A percentile compares a stretch with the other conserved stretches of the same genome.
Evolutionary conservation across 2,329 filamentous ascomycete genomes (phyloP).

Genomic region (Lanzia echinophila): DNA sequence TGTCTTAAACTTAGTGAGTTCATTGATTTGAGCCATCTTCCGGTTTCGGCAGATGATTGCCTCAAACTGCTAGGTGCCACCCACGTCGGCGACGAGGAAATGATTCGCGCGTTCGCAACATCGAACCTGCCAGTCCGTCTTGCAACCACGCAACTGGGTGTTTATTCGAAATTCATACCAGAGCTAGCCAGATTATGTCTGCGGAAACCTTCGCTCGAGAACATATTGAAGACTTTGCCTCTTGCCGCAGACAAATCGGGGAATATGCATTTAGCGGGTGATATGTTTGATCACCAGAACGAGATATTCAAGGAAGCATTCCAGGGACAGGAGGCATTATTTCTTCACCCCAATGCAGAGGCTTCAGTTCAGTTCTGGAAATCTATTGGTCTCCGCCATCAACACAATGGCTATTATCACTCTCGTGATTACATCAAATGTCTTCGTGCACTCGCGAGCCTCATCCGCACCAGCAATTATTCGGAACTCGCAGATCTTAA

Average conservation of each 20-base stretch:
- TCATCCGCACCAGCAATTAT: background rate
- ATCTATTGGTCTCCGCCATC: constrained; percentile 17
- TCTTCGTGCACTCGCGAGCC: constrained; percentile 4
- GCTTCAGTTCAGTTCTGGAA: constrained; percentile 16
- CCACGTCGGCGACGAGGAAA: background rate
- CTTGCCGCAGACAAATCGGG: constrained; percentile 20
- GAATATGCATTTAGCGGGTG: constrained; percentile 11
- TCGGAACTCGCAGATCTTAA: background rate
- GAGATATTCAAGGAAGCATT: constrained; percentile 26
- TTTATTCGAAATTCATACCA: too few species aligned
- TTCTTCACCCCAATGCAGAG: constrained; percentile 20
- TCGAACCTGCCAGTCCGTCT: too few species aligned
- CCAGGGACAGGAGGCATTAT: constrained; percentile 12
- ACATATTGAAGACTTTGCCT: too few species aligned
- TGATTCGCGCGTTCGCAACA: background rate
- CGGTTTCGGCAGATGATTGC: background rate
- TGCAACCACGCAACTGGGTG: too few species aligned
- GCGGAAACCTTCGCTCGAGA: too few species aligned
- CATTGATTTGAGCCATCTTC: constrained; percentile 7
- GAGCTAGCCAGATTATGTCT: too few species aligned
- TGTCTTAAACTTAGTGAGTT: constrained; percentile 18
- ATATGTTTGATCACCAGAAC: constrained; percentile 24
- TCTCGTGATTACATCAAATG: constrained; percentile 20
- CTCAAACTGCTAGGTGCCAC: background rate
- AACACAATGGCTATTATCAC: constrained; percentile 5